Evolutionary conservation across 2,329 filamentous ascomycete genomes (phyloP), one percentile per base, ranked within the genome.

Genomic region (Plectosphaerella cucumerina): DNA sequence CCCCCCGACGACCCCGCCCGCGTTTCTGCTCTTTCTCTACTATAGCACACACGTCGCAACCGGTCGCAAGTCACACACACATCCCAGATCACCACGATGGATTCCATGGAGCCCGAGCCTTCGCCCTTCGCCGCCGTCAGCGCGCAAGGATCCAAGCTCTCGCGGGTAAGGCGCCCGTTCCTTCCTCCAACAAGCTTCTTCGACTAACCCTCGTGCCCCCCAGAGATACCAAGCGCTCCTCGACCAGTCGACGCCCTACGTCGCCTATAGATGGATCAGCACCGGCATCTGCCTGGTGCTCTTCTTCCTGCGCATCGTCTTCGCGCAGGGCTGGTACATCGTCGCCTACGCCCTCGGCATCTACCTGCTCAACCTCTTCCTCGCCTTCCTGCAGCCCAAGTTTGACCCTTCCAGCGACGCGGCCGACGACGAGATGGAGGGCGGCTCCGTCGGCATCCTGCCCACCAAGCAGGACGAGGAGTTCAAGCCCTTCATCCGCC

Each of bases 281-380:
- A 96, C 93, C n/a, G 89, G 72, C 48, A 76, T 81, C 39, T 78
- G 87, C 50, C 83, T 97, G 53, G 51, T 90, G 56, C 56, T 91
- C 61, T 99, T 99, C 78, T 93, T 90, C 68, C 68, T 94, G 59
- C 86, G 94, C 67, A 95, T 99, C 70, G 78, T 99, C 58, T 57
- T 96, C 47, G 90, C 91, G 53, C 91, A 97, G 75, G 94, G 94
- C 72, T 99, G 94, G 94, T 99, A 99, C 70, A 97, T 99, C 59
- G 94, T 99, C 63, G 93, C 92, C 60, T 99, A 99, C 72, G 94
- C 93, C 35, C 85, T 99, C 50, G 94, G 93, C 61, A 99, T 99
- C 73, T 99, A 99, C 78, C 89, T 99, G 45, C 86, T 99, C 55
- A 99, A 99, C 75, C 85, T 99, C 54, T 99, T 99, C 82, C 90